Evolutionary conservation across 495 filamentous ascomycete species (phyloP).

Genomic region (Penicillium arizonense): DNA sequence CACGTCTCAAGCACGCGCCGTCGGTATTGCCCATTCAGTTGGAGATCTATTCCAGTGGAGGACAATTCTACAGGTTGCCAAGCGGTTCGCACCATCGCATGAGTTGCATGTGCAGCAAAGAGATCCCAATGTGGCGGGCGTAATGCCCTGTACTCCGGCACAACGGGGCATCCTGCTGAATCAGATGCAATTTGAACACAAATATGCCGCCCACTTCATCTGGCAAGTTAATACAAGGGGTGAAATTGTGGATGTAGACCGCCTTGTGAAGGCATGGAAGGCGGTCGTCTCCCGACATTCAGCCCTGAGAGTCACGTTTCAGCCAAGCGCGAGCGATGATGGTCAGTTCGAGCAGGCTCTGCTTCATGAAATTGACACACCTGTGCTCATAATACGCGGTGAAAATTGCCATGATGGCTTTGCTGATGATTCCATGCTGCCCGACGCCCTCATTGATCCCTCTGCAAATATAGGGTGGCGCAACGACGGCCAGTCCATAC

Average conservation of each 20-base stretch:
- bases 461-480: neutral
- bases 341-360: conserved; percentile 28
- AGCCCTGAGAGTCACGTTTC: neutral
- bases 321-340: neutral
- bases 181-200: neutral
- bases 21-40: conserved; percentile 2
- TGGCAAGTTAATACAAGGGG: neutral
- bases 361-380: conserved; percentile 9
- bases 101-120: neutral
- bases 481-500: conserved; percentile 6
- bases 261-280: neutral
- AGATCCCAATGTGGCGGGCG: neutral
- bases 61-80: conserved; percentile 20
- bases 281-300: neutral
- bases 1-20: conserved; percentile 14
- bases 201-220: neutral
- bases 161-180: neutral
- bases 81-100: neutral
- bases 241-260: neutral
- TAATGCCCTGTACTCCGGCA: neutral
- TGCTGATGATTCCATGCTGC: too few relatives aligned
- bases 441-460: too few relatives aligned
- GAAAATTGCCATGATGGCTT: too few relatives aligned
- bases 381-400: too few relatives aligned
- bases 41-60: neutral